Evolutionary conservation across 345 rosid genomes (phyloP), one percentile per base, ranked within the genome.

Genomic region (Salix viminalis): DNA sequence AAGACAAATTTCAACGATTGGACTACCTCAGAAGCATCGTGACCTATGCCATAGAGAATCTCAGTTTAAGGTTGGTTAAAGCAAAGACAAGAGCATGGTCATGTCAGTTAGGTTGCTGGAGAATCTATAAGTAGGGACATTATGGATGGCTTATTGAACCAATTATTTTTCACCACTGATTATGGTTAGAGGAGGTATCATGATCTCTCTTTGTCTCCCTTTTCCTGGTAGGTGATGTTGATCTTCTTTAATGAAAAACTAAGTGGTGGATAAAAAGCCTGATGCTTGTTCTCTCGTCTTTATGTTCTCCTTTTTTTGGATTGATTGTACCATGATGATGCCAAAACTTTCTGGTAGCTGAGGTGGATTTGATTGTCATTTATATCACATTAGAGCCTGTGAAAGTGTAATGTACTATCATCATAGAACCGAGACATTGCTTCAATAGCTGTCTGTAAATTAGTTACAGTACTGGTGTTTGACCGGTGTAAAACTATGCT

Each of bases 31-130:
- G 10, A 67, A 67, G 44, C 70, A 65, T 65, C 62, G 21, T 65
- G 70, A 74, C 32, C 41, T 19, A 28, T 4, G 44, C 13, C 34
- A 5, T 73, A 73, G 56, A 16, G 76, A 32, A 28, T 61, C 60
- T 74, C 19, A 65, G 32, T 48, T 48, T 24, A 24, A 39, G 44
- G 73, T 76, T 68, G 61, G 46, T 42, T 76, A 56, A 69, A 69
- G 32, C 61, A 58, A 76, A 14, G 21, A 61, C 69, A 41, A 68
- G 42, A 19, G 24, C 62, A 69, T 4, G 44, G 39, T 75, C 71
- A 24, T 19, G 34, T 52, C 65, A 44, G 7, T 14, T 58, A 48
- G 44, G 66, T 48, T 65, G 1, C 44, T 44, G 67, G 68, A 46
- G 21, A 19, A n/a, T 67, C 39, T 52, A 66, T n/a, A 32, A n/a